Base-by-base conservation (phyloP, 169 alveolate species). In the Eimeria zaria region DNA sequence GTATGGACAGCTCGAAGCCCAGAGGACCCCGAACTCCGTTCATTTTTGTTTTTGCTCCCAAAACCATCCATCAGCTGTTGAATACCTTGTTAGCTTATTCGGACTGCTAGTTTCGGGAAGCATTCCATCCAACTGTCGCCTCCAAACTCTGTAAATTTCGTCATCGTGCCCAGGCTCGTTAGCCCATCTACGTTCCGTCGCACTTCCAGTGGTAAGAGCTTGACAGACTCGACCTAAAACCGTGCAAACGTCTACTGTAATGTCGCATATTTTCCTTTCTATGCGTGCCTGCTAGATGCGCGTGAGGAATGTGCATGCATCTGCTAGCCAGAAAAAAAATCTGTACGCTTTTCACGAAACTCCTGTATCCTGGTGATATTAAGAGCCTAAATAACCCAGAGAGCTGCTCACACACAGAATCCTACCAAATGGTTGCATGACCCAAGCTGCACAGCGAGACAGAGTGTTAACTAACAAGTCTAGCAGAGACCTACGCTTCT, bases 1-100 rank as follows among this genome's bases (percentile, higher is more conserved):
- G 93, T 85, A 85, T 81, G 62, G 76, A 85, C 93, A 85, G 67
- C 93, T 30, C 73, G 55, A 33, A 20, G 74, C 36, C 55, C 30
- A 16, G n/a, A 53, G 22, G 7, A 73, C 73, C 53, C 73, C 20
- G 36, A 12, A 53, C 14, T 36, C 22, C 14, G 48, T 16, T 83
- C 73, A 83, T 22, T 51, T 46, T 53, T 33, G 22, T 48, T 48
- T 83, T 33, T 39, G 74, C 91, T 55, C 14, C 11, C 24, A n/a
- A 44, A n/a, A 7, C 12, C 22, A 14, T 64, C 14, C 41, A 3
- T 24, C n/a, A 14, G 24, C 41, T 24, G 14, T 18, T 22, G 4
- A 12, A 36, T 69, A 3, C 11, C 27, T 16, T 33, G 51, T 69
- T 18, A 69, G 8, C 1, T 33, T 33, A 69, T 33, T 69, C 80